A percentile compares a stretch with the other conserved stretches of the same genome.
Evolutionary conservation across 2,329 filamentous ascomycete genomes (phyloP).

Genomic region (Epichloe festucae): DNA sequence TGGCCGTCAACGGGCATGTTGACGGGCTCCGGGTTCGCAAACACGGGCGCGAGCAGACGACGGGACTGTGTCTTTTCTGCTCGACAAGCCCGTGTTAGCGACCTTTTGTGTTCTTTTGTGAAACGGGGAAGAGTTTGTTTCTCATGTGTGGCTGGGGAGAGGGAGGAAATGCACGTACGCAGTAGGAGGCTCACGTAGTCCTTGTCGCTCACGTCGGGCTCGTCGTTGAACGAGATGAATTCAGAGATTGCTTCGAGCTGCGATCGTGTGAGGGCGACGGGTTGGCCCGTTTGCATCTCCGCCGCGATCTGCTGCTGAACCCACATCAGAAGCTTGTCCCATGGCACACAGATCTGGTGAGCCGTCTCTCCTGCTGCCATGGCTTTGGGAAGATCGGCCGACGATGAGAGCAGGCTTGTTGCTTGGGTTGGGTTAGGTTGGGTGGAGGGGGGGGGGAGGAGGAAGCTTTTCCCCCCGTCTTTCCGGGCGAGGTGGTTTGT

Average conservation of each 20-base stretch:
- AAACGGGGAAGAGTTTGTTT: no score
- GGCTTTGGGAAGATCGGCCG: not conserved
- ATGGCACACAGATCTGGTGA: conserved; percentile 13
- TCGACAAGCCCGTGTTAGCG: not conserved
- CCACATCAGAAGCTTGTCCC: conserved; percentile 25
- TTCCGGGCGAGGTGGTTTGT: no score
- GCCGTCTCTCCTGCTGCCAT: not conserved
- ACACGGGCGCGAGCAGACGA: conserved; percentile 4
- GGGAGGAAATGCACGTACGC: conserved; percentile 10
- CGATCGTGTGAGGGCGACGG: conserved; percentile 23
- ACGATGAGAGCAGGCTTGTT: not conserved
- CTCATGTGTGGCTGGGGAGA: not conserved
- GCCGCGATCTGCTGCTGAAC: conserved; percentile 26
- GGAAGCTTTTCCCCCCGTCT: not conserved
- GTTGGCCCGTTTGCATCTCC: conserved; percentile 17
- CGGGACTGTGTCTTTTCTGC: conserved; percentile 10
- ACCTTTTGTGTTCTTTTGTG: not conserved
- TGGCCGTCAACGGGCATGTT: conserved; percentile 12
- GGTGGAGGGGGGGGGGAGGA: not conserved
- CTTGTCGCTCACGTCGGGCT: conserved; percentile 14
- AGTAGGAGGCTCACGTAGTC: conserved; percentile 19
- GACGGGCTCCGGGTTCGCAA: conserved; percentile 8
- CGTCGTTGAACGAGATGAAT: conserved; percentile 21
- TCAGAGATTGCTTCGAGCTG: conserved; percentile 28
- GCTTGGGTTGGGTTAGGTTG: not conserved